Conservation (phyloP, 345 rosid species). For the Citrus inodora region DNA sequence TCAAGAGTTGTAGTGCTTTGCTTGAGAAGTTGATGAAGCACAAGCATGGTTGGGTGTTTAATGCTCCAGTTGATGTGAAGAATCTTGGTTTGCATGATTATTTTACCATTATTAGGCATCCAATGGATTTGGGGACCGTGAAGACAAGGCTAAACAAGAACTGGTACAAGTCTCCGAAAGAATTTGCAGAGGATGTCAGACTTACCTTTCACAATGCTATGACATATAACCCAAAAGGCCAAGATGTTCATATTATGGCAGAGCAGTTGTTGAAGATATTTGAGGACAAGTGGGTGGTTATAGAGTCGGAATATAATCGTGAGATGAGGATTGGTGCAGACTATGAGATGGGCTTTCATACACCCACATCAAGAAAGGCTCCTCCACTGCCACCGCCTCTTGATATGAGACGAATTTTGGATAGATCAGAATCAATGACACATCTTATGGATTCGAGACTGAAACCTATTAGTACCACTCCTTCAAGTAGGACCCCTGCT, state of each 20-base stretch:
- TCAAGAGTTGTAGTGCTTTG: slow-evolving; percentile 68
- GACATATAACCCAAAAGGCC: slow-evolving; percentile 94
- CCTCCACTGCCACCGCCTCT: slow-evolving; percentile 56
- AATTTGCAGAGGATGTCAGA: slow-evolving; percentile 97
- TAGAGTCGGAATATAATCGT: slow-evolving; percentile 76
- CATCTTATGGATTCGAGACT: slow-evolving; percentile 43
- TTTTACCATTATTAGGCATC: slow-evolving; percentile 69
- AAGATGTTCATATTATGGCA: slow-evolving; percentile 96
- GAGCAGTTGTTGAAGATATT: slow-evolving; percentile 60
- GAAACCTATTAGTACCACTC: slow-evolving; percentile 59
- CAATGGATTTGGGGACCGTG: slow-evolving; percentile 96
- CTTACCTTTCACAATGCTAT: slow-evolving; percentile 93
- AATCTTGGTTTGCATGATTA: slow-evolving; percentile 87
- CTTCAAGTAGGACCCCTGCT: slow-evolving; percentile 79
- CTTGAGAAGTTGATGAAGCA: slow-evolving; percentile 95
- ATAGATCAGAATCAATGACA: slow-evolving; percentile 69
- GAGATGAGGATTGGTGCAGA: slow-evolving; percentile 53
- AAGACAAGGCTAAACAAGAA: slow-evolving; percentile 67
- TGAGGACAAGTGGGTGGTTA: slow-evolving; percentile 83
- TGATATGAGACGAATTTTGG: slow-evolving; percentile 74
- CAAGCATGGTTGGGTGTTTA: slow-evolving; percentile 95
- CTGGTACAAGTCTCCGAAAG: slow-evolving; percentile 84
- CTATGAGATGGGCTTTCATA: slow-evolving; percentile 55
- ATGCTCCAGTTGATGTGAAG: slow-evolving; percentile 83
- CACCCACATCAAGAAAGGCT: slow-evolving; percentile 60